Conservation (phyloP, 2,329 filamentous ascomycete species). For the Neofusicoccum laricinum region DNA sequence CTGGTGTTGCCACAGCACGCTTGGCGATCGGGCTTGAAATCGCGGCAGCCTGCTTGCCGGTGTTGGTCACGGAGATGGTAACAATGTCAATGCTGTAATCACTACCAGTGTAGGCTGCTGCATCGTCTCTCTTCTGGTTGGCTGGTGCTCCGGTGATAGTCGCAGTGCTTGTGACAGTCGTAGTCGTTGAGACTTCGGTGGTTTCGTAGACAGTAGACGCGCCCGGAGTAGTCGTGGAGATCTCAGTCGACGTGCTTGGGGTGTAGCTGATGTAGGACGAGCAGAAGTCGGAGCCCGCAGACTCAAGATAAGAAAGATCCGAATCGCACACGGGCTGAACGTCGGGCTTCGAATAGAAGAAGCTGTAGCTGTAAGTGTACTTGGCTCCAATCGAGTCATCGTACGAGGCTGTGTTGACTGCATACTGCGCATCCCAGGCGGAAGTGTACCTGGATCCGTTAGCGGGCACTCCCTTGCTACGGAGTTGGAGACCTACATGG, state of each 20-base stretch:
- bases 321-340: neutral
- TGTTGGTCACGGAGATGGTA: neutral
- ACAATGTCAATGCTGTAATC: neutral
- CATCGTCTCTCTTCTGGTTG: neutral
- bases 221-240: neutral
- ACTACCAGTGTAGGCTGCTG: neutral
- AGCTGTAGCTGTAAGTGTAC: constrained; percentile 1
- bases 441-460: neutral
- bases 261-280: neutral
- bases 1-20: neutral
- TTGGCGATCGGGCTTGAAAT: neutral
- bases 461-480: too few relatives aligned
- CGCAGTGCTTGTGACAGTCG: neutral
- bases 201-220: neutral
- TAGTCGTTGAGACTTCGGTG: neutral
- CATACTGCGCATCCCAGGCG: neutral
- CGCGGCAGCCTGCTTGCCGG: neutral
- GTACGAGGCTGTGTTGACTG: neutral
- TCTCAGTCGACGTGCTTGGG: neutral
- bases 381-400: neutral
- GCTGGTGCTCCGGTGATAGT: neutral
- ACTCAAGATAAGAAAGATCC: neutral
- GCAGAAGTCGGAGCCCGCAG: neutral
- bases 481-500: neutral
- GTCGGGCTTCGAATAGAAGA: neutral